Evolutionary conservation across 176 grass and related monocot species (phyloP), one percentile per base, ranked within the genome.

Genomic region (Carex scoparia): DNA sequence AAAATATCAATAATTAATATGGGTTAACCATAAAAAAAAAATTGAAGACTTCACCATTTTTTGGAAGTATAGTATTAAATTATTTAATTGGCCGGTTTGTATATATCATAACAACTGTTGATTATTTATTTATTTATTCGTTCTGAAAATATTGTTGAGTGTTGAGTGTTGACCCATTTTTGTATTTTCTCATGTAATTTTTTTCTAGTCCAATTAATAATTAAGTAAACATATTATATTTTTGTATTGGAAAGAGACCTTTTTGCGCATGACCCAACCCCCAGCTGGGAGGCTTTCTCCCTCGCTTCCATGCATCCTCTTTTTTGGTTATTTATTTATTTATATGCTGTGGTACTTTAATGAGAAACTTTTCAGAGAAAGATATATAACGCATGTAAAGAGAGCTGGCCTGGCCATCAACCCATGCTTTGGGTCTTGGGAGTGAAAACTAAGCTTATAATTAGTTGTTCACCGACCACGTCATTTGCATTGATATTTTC

Each of bases 191-290:
- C 2, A 51, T 51, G 2, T 51, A 49, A 40, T 70, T 70, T 18
- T 18, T 10, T 18, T 10, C n/a, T 70, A n/a, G 67, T 6, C 4
- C 0, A 40, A 40, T 40, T 35, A 35, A 23, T 37, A 37, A 37
- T 37, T 37, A 4, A 37, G 35, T 69, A 69, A 69, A 70, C 16
- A 14, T 63, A 59, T 59, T 30, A 28, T 64, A 1, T 31, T 10
- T 64, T 64, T 62, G 23, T 64, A 64, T 64, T 37, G 13, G 38
- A 69, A 2, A 70, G 49, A 83, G 62, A 67, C 15, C 81, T 83
- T 83, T 83, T 83, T 69, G 14, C 63, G 63, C 81, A 83, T 83
- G 81, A 65, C 19, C 80, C 30, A 83, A 67, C 61, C 14, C 42
- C 40, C 80, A 68, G 62, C 80, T 82, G 9, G 62, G 58, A 64